A percentile compares a stretch with the other conserved stretches of the same genome.
Evolutionary conservation across 495 filamentous ascomycete species (phyloP).

Genomic region (Penicillium riverlandense): DNA sequence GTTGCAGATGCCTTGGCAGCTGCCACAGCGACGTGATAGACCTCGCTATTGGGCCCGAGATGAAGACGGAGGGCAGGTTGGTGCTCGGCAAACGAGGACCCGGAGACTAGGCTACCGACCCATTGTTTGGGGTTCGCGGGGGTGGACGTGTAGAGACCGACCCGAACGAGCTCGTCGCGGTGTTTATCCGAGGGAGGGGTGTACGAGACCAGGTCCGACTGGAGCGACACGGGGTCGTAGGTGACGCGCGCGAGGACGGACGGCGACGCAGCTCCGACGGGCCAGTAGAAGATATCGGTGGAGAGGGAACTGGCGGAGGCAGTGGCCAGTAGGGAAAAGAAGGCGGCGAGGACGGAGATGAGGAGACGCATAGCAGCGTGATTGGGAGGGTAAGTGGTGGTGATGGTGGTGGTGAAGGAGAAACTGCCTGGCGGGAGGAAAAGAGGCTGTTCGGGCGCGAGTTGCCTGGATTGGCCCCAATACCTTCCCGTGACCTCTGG

Average conservation of each 20-base stretch:
- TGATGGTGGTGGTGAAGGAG: too few relatives aligned
- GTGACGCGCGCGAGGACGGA: slow-evolving; percentile 34
- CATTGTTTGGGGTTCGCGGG: slow-evolving; percentile 27
- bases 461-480: too few relatives aligned
- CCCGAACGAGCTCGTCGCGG: slow-evolving; percentile 21
- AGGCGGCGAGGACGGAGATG: slow-evolving; percentile 8
- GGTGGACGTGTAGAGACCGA: slow-evolving; percentile 29
- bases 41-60: slow-evolving; percentile 23
- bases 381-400: neutral
- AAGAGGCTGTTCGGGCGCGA: too few relatives aligned
- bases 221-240: slow-evolving; percentile 26
- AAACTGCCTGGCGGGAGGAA: too few relatives aligned
- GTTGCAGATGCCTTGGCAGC: neutral
- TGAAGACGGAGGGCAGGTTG: slow-evolving; percentile 29
- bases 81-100: slow-evolving; percentile 17
- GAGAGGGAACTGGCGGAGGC: slow-evolving; percentile 11
- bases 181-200: slow-evolving; percentile 17
- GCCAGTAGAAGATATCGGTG: slow-evolving; percentile 37
- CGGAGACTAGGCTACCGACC: slow-evolving; percentile 31
- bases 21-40: slow-evolving; percentile 26
- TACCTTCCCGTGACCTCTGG: too few relatives aligned
- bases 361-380: slow-evolving; percentile 19
- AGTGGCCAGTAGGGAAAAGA: slow-evolving; percentile 9
- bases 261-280: slow-evolving; percentile 24
- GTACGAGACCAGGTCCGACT: slow-evolving; percentile 28